phyloP scores from a whole-genome alignment of 768 basidiomycete species.

The Chlorophyllum brunneum region DNA sequence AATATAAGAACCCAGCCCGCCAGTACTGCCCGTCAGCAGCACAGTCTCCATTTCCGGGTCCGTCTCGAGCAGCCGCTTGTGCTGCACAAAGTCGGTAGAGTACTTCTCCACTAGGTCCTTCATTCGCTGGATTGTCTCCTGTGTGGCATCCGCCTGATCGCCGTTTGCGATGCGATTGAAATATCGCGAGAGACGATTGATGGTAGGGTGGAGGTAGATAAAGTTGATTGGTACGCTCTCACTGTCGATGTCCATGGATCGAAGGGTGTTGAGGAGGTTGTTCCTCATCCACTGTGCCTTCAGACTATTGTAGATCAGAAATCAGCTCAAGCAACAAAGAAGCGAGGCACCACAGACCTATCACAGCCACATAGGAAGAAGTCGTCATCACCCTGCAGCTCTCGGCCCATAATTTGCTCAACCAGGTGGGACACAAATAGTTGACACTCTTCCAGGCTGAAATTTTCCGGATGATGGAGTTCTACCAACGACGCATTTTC shows the following conservation, averaged over 20 bases:
- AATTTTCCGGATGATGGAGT: conserved; percentile 19
- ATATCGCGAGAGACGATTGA: conserved; percentile 13
- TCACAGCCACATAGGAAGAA: conserved; percentile 38
- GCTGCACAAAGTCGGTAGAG: conserved; percentile 14
- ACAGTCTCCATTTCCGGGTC: conserved; percentile 19
- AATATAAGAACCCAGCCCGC: conserved; percentile 30
- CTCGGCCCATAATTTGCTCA: background rate
- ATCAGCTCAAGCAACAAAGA: background rate
- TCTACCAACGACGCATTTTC: conserved; percentile 7
- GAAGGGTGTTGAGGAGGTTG: conserved; percentile 18
- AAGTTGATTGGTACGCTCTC: conserved; percentile 14
- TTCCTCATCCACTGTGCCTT: conserved; percentile 35
- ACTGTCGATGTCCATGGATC: background rate
- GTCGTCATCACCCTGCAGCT: conserved; percentile 27
- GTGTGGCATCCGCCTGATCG: background rate
- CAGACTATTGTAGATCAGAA: conserved; percentile 20
- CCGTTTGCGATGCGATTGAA: conserved; percentile 9
- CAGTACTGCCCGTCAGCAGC: conserved; percentile 34
- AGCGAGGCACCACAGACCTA: conserved; percentile 22
- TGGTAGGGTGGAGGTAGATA: conserved; percentile 19
- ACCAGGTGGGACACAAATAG: conserved; percentile 25
- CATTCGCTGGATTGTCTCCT: conserved; percentile 17
- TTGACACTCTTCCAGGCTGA: conserved; percentile 14
- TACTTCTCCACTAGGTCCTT: conserved; percentile 23
- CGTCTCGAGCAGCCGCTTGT: background rate